phyloP scores from a whole-genome alignment of 306 rosid species.

The Phaseolus lunatus region DNA sequence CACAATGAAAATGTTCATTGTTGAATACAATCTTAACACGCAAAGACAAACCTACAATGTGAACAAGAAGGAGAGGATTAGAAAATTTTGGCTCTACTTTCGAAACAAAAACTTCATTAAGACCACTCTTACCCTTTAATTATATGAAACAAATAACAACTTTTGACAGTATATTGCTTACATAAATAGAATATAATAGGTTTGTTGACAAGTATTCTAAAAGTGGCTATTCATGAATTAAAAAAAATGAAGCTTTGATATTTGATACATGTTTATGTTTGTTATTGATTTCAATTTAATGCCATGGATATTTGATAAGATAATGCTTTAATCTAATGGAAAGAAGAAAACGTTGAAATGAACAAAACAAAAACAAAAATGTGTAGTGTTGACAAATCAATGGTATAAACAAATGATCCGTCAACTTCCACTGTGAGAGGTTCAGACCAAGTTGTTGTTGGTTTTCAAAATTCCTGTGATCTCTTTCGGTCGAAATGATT shows the following conservation, averaged over 20 bases:
- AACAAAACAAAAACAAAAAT: neutral
- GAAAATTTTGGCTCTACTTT: slow-evolving; percentile 45
- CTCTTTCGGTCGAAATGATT: neutral
- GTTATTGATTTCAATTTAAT: no score
- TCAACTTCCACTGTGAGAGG: neutral
- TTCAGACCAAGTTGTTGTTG: neutral
- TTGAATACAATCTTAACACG: slow-evolving; percentile 39
- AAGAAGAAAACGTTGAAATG: neutral
- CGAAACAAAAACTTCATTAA: slow-evolving; percentile 46
- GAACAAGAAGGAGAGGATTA: slow-evolving; percentile 30
- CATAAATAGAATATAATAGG: neutral
- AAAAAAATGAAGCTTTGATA: no score
- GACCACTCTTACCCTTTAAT: slow-evolving; percentile 15
- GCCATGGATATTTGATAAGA: no score
- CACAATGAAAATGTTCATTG: slow-evolving; percentile 42
- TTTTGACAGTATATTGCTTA: slow-evolving; percentile 55
- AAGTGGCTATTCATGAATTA: neutral
- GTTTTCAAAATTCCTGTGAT: neutral
- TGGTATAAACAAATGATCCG: neutral
- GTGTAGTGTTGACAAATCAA: slow-evolving; percentile 1
- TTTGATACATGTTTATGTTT: no score
- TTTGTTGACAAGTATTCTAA: neutral
- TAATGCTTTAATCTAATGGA: neutral
- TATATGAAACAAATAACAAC: slow-evolving; percentile 47
- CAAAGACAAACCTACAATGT: slow-evolving; percentile 39